Conservation (phyloP, 106 monocot species). For the Agapanthus africanus region DNA sequence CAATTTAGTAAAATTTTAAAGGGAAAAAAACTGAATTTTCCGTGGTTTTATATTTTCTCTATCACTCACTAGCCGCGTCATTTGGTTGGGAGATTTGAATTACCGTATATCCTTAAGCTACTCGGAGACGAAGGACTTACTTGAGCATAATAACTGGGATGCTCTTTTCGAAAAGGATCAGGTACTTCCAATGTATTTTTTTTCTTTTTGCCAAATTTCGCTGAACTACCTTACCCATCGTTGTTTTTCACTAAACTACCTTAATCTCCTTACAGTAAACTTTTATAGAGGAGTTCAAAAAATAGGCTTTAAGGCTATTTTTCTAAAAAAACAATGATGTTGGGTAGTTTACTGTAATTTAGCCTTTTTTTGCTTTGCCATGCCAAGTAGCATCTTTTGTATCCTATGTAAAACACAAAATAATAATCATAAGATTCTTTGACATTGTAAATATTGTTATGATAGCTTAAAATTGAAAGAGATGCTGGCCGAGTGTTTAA, state of each 20-base stretch:
- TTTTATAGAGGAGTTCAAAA: too few relatives aligned
- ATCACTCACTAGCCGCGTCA: constrained; percentile 39
- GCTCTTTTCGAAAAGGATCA: constrained; percentile 74
- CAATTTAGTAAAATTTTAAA: not conserved
- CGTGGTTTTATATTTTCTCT: not conserved
- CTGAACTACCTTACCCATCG: too few relatives aligned
- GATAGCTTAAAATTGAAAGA: constrained; percentile 77
- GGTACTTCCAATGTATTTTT: constrained; percentile 17
- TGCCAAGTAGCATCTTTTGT: not conserved
- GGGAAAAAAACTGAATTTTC: not conserved
- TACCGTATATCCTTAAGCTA: constrained; percentile 71
- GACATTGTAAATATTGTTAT: not conserved
- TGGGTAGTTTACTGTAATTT: too few relatives aligned
- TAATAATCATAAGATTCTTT: not conserved
- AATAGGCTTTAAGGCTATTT: too few relatives aligned
- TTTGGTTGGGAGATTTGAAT: constrained; percentile 81
- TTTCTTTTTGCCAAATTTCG: too few relatives aligned
- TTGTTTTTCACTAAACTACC: too few relatives aligned
- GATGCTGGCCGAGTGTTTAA: constrained; percentile 76
- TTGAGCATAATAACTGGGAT: constrained; percentile 57
- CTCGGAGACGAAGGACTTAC: constrained; percentile 44
- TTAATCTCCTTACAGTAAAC: too few relatives aligned
- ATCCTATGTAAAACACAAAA: too few relatives aligned
- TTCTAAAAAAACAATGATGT: too few relatives aligned
- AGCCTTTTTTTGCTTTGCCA: too few relatives aligned